Evolutionary conservation across 805 yeast genomes (phyloP), one percentile per base, ranked within the genome.

Genomic region (Metschnikowia cerradonensis): DNA sequence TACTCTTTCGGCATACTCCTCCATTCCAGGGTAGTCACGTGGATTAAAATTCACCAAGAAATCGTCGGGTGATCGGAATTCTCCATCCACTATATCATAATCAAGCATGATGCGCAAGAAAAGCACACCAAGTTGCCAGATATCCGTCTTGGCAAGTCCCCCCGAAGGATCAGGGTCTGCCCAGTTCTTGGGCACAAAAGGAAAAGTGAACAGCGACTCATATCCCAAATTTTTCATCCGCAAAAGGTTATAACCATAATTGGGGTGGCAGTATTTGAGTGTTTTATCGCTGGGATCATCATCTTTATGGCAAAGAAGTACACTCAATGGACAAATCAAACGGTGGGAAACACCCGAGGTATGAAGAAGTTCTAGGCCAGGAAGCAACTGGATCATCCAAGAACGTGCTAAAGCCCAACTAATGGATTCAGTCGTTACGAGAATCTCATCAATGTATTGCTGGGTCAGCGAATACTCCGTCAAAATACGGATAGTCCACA

Each of bases 61-160:
- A 8, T 62, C 67, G 22, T 77, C 80, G 10, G 80, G 75, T 0
- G 80, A 68, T 1, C 78, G 71, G 43, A 80, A 83, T 2, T 74
- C 68, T 0, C 96, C 92, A 41, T 78, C 72, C 3, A 88, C 73
- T 64, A 84, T 71, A 55, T 86, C 82, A 15, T 83, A 75, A 36
- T 66, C 67, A 10, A 71, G 50, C 75, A 73, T 72, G 3, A 73
- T 59, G 26, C 71, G 57, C 51, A 68, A 51, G 57, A 92, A 84
- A 6, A 87, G 65, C 0, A 88, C 88, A 6, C 97, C 99, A 37
- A 90, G 68, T 61, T 88, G 88, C 98, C 98, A 94, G 8, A 94
- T 86, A 70, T 94, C 99, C 0, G 97, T 84, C 65, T 90, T 85
- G 85, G 13, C 87, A 84, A 50, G 14, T 61, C 64, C 35, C 60